Conservation (phyloP, 176 grass and related monocot species). For the Tillandsia leiboldiana region DNA sequence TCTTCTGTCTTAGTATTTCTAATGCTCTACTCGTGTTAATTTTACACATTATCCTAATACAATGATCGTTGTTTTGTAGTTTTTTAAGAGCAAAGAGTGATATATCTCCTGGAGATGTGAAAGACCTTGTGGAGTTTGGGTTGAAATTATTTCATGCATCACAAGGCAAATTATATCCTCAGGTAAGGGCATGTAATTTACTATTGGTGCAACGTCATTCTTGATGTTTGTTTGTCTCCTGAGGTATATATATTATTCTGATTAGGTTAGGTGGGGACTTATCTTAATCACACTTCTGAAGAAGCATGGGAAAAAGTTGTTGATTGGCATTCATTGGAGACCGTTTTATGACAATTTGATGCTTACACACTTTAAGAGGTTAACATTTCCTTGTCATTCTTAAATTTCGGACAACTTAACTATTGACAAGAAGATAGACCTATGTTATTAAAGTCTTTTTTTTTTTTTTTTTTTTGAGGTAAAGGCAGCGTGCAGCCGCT, state of each 20-base stretch:
- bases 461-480: too few species aligned
- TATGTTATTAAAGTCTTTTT: not conserved
- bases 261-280: constrained; percentile 89
- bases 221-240: not conserved
- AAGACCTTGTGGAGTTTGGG: constrained; percentile 62
- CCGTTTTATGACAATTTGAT: constrained; percentile 84
- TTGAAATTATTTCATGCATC: constrained; percentile 82
- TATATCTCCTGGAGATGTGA: constrained; percentile 53
- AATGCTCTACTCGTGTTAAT: too few species aligned
- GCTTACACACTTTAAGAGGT: constrained; percentile 93
- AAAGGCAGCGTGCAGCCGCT: too few species aligned
- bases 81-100: constrained; percentile 96
- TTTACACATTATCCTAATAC: too few species aligned
- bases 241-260: constrained; percentile 9
- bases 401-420: not conserved
- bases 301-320: constrained; percentile 68
- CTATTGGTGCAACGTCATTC: not conserved
- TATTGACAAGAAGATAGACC: not conserved
- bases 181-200: constrained; percentile 39
- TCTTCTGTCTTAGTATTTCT: too few species aligned
- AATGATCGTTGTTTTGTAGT: constrained; percentile 24
- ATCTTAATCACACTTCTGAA: constrained; percentile 58
- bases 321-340: constrained; percentile 67
- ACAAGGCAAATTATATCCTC: constrained; percentile 75
- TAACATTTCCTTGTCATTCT: constrained; percentile 8